Base-by-base conservation (phyloP, 768 basidiomycete genomes). In the Sarcodon sp. region DNA sequence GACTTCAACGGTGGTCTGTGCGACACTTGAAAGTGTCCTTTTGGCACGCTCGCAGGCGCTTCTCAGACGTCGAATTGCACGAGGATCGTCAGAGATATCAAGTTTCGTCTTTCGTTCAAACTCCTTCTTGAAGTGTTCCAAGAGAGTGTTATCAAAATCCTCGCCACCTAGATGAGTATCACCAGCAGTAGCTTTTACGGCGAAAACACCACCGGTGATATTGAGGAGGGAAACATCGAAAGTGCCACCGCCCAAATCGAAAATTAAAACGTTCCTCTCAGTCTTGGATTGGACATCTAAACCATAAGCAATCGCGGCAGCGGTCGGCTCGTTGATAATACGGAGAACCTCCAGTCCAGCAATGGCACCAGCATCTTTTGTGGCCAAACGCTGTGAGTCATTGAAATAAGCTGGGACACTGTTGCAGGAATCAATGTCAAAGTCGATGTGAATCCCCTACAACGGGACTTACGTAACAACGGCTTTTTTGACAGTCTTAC, bases 311-410 rank as follows among this genome's bases (percentile, higher is more conserved):
- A 99, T 97, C 62, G 96, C 96, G 50, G 96, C 96, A 46, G 96
- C 96, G 47, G 96, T 99, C 54, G 96, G 96, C 74, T 99, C 96
- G 71, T 99, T 99, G 76, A 99, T 99, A 76, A 99, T 99, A 71
- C 96, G 94, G 69, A 99, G 89, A 59, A 99, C 92, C 64, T 99
- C 93, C 53, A 99, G 88, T 54, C 96, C 96, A 60, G 96, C 79
- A 57, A 99, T 99, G 58, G 87, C 77, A 68, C 96, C 96, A 53
- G 96, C 96, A 68, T 99, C 96, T 72, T 98, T 98, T 66, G 96
- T 98, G 46, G 96, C 94, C 54, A 96, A 76, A 73, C 96, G 92
- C 65, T 99, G 96, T 27, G 96, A 99, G 73, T 98, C 96, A 69
- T 99, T 99, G 78, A 98, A 98, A 77, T 98, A 99, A 54, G 96